phyloP scores from a whole-genome alignment of 352 stramenopile species.

The Pythium myriotylum region DNA sequence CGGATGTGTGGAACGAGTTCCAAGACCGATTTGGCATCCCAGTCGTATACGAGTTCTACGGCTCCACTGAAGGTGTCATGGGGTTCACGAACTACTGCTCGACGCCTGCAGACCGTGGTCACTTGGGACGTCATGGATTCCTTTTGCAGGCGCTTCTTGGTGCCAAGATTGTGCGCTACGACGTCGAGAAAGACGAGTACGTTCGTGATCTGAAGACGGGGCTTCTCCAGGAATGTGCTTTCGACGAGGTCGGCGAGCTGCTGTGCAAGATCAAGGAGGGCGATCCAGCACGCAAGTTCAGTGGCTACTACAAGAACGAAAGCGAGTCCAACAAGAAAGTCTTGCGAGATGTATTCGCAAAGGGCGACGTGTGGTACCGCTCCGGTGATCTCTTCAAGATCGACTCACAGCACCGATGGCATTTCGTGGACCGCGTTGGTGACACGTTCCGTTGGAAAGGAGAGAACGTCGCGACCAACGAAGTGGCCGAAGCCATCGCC shows the following conservation, averaged over 20 bases:
- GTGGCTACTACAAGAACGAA: slow-evolving; percentile 88
- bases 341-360: slow-evolving; percentile 74
- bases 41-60: slow-evolving; percentile 92
- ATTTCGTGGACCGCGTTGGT: slow-evolving; percentile 92
- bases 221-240: slow-evolving; percentile 47
- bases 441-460: slow-evolving; percentile 96
- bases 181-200: slow-evolving; percentile 74
- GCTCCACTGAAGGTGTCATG: slow-evolving; percentile 87
- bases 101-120: slow-evolving; percentile 52
- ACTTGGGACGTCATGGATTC: slow-evolving; percentile 62
- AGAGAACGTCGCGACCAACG: slow-evolving; percentile 92
- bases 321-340: slow-evolving; percentile 87
- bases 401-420: slow-evolving; percentile 74
- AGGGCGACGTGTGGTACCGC: slow-evolving; percentile 89
- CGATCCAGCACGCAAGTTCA: slow-evolving; percentile 72
- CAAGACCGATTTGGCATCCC: slow-evolving; percentile 86
- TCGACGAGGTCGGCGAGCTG: slow-evolving; percentile 75
- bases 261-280: slow-evolving; percentile 58
- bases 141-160: slow-evolving; percentile 58
- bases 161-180: slow-evolving; percentile 73
- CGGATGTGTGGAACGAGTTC: slow-evolving; percentile 90
- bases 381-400: slow-evolving; percentile 89
- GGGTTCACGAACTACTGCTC: slow-evolving; percentile 81
- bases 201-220: slow-evolving; percentile 51
- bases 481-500: slow-evolving; percentile 83